Percentiles rank a stretch among this genome's conserved stretches.
These are phyloP conservation scores for Sclerospora graminicola DNA, from an alignment of 352 stramenopile genomes.

Conservation along the genomic window DNA sequence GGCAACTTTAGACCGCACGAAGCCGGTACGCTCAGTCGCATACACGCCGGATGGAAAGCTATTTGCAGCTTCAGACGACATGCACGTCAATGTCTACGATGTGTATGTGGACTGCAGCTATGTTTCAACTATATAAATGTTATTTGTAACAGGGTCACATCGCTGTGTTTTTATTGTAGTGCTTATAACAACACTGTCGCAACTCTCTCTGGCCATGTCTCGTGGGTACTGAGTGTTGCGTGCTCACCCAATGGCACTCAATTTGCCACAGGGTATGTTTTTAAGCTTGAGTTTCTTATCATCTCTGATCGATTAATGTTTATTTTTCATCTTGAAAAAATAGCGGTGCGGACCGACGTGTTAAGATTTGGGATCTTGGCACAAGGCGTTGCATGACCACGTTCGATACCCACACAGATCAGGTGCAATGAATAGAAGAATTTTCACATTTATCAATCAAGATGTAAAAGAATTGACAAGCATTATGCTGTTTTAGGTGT, in stretches of 20 bases:
- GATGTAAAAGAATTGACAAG: slow-evolving; percentile 1
- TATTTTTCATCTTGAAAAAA: slow-evolving; percentile 1
- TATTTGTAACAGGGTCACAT: neutral
- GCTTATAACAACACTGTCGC: slow-evolving; percentile 65
- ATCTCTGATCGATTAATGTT: neutral
- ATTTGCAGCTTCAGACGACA: slow-evolving; percentile 86
- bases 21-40: slow-evolving; percentile 78
- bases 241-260: slow-evolving; percentile 76
- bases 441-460: neutral
- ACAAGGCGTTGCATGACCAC: slow-evolving; percentile 81
- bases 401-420: slow-evolving; percentile 86
- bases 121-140: neutral
- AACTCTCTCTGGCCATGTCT: slow-evolving; percentile 83
- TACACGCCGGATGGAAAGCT: slow-evolving; percentile 82
- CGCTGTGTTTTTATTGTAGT: slow-evolving; percentile 16
- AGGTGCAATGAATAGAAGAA: slow-evolving; percentile 29
- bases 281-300: neutral
- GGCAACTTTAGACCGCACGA: slow-evolving; percentile 52
- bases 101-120: slow-evolving; percentile 44
- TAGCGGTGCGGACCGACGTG: slow-evolving; percentile 76
- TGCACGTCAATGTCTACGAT: slow-evolving; percentile 89
- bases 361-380: slow-evolving; percentile 90
- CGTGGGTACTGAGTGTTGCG: slow-evolving; percentile 81
- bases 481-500: slow-evolving; percentile 40
- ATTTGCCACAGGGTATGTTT: slow-evolving; percentile 71